Base-by-base conservation (phyloP, 306 rosid genomes). In the Dicorynia guianensis region DNA sequence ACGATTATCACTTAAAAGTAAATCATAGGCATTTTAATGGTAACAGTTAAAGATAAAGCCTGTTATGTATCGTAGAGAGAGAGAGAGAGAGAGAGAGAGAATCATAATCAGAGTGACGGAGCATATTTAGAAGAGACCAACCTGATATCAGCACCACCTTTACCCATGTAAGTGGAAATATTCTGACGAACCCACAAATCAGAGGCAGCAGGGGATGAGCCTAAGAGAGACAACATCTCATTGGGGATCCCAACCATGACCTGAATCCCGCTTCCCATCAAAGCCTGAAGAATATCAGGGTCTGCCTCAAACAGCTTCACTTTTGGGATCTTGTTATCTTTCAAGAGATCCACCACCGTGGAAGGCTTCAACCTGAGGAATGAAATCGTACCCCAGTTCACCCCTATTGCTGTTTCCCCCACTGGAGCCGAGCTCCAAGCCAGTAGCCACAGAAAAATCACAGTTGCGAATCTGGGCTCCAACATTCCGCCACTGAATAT, bases 291-390 rank as follows among this genome's bases (percentile, higher is more conserved):
- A 11, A 46, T 82, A 79, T 53, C 91, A 65, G 85, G 65, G 79
- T 95, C 99, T 1, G 97, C 93, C 20, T 92, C 97, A 67, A 95
- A 95, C 35, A 95, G 86, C 86, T 95, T 95, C 43, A 95, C 99
- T 80, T 82, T 95, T 6, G 76, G 74, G 70, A 95, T 84, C 81
- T 76, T 89, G 70, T 95, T 95, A 0, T 71, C 75, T 67, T 89
- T 86, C 65, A 92, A 73, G 46, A 95, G 97, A 86, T 84, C 82
- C 63, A 95, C 99, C 56, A 90, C 99, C 4, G 89, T 81, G 13
- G 92, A 50, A 8, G 98, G 98, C 46, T 80, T 89, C 76, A 95
- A 68, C 81, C 67, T 87, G 87, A 82, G 97, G 52, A 78, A 83
- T 1, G 99, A 89, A 18, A 95, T 6, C 20, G 90, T 86, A 3